These are phyloP conservation scores for Starmerella davenportii DNA, from an alignment of 805 yeast genomes.

Conservation along the genomic window DNA sequence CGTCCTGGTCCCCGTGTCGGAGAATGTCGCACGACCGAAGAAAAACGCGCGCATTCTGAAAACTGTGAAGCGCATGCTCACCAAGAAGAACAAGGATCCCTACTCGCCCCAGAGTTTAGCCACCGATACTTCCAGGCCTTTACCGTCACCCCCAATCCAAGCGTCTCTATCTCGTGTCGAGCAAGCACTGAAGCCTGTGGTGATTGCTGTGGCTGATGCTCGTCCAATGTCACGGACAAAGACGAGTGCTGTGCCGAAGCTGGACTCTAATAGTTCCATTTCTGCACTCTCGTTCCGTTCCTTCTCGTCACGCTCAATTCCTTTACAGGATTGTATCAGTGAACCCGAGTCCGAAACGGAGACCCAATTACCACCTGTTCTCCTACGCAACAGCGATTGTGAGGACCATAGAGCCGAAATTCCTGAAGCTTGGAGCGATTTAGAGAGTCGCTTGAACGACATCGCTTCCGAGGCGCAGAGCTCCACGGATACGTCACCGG, in stretches of 20 bases:
- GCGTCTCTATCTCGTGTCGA: no score
- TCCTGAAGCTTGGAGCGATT: neutral
- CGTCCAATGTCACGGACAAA: conserved; percentile 1
- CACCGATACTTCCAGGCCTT: no score
- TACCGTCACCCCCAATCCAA: no score
- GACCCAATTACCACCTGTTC: no score
- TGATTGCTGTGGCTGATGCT: conserved; percentile 2
- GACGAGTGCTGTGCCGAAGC: conserved; percentile 11
- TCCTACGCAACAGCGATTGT: no score
- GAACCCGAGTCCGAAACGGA: neutral
- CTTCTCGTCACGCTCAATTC: conserved; percentile 8
- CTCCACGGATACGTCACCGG: neutral
- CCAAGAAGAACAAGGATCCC: neutral
- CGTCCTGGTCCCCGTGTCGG: neutral
- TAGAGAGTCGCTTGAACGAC: neutral
- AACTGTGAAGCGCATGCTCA: neutral
- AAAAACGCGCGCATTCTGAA: neutral
- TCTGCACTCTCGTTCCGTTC: conserved; percentile 15
- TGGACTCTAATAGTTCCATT: conserved; percentile 10
- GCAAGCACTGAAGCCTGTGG: neutral
- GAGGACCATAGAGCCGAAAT: no score
- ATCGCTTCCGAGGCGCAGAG: neutral
- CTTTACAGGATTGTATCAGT: neutral
- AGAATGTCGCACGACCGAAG: neutral
- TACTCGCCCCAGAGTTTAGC: neutral